Conservation (phyloP, 305 asterid genomes). For the Plantago lanceolata region DNA sequence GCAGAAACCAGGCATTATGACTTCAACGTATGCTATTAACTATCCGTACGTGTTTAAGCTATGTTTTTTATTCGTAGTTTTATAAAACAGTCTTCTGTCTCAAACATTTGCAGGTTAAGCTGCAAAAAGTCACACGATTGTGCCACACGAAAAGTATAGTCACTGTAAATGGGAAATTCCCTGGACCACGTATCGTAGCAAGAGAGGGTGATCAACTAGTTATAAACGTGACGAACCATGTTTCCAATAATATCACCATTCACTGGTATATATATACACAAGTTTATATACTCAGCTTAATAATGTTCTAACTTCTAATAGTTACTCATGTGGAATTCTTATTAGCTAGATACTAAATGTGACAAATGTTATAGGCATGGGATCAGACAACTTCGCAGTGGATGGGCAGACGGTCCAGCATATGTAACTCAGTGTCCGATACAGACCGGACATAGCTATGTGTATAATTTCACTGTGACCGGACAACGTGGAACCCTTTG, state of each 20-base stretch:
- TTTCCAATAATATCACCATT: conserved; percentile 43
- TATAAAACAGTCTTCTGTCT: neutral
- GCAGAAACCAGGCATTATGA: conserved; percentile 43
- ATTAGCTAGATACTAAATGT: neutral
- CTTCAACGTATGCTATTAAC: conserved; percentile 33
- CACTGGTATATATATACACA: conserved; percentile 48
- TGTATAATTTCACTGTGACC: conserved; percentile 32
- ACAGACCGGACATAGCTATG: conserved; percentile 40
- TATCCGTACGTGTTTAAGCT: neutral
- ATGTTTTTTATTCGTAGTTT: neutral
- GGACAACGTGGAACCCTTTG: conserved; percentile 50
- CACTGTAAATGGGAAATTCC: conserved; percentile 53
- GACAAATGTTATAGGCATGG: conserved; percentile 35
- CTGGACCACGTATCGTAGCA: conserved; percentile 47
- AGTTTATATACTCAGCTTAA: neutral
- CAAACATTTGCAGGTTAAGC: conserved; percentile 28
- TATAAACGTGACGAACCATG: conserved; percentile 46
- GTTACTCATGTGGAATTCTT: neutral
- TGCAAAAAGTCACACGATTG: conserved; percentile 50
- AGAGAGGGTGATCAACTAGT: conserved; percentile 55
- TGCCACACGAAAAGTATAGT: conserved; percentile 53
- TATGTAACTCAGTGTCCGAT: conserved; percentile 45
- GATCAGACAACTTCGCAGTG: conserved; percentile 40
- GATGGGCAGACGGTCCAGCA: conserved; percentile 50
- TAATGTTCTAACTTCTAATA: neutral